Evolutionary conservation across 2,329 filamentous ascomycete genomes (phyloP), one percentile per base, ranked within the genome.

Genomic region (Exophiala aquamarina): DNA sequence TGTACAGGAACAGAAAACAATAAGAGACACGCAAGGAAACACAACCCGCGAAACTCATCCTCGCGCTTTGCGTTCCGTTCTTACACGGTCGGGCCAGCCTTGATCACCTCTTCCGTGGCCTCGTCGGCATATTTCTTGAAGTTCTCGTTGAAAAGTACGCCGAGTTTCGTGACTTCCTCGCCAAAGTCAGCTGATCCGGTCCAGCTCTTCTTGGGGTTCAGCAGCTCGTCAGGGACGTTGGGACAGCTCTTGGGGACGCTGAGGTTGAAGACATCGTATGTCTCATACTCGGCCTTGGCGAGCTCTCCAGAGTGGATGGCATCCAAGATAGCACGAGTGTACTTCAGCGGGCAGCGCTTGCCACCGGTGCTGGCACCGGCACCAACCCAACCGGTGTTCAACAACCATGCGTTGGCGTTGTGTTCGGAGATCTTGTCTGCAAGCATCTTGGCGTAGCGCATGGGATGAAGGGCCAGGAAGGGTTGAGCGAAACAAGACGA

Each of bases 401-500:
- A 86, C 60, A 98, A 81, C 93, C 93, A 98, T 63, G 92, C 93
- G 70, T 95, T 95, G 73, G 90, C 86, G 65, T 90, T 88, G 84
- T 98, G 90, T 61, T 89, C 71, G 65, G 92, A 82, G 67, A 98
- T 98, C 86, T 97, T 97, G 70, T 96, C 89, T 29, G 93, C 93
- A 54, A 98, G 81, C 93, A 98, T 98, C 77, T 86, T 86, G 61
- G 93, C 93, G 75, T 98, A 98, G 71, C 89, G 87, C 93, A 98
- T 98, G 63, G 93, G 93, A 81, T 98, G 93, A 49, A 98, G 85
- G 33, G 93, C 93, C 63, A 98, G 78, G 89, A 98, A 98, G 54
- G 93, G 93, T 76, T 98, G 93, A 47, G 93, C 93, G 74, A 98
- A 98, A 83, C 93, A 98, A 43, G 91, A 94, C 19, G 91, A 97